phyloP scores from a whole-genome alignment of 768 basidiomycete species.

The Psilocybe subaeruginosa region DNA sequence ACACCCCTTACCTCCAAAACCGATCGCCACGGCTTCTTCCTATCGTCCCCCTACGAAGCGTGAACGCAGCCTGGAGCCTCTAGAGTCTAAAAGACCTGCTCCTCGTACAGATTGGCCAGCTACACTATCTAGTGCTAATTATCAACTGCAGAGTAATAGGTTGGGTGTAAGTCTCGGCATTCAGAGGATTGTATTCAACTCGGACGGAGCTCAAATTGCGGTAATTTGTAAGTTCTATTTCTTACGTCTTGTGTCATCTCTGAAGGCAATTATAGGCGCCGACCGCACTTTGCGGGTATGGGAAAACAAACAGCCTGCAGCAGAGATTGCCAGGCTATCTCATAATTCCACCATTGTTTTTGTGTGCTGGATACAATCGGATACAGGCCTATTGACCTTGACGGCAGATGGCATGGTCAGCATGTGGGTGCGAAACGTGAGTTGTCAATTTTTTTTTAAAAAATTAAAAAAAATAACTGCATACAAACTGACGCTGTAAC shows the following conservation, averaged over 20 bases:
- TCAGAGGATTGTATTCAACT: slow-evolving; percentile 49
- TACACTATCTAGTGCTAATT: slow-evolving; percentile 37
- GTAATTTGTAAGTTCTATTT: slow-evolving; percentile 50
- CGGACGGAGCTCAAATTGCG: slow-evolving; percentile 59
- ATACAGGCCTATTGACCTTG: slow-evolving; percentile 59
- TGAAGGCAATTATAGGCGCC: slow-evolving; percentile 38
- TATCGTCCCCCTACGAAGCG: slow-evolving; percentile 40
- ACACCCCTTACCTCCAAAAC: slow-evolving; percentile 38
- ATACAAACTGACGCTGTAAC: not conserved
- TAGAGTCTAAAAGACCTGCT: slow-evolving; percentile 24
- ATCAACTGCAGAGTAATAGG: slow-evolving; percentile 40
- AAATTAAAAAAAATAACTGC: slow-evolving; percentile 33
- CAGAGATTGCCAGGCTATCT: slow-evolving; percentile 59
- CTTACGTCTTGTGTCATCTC: slow-evolving; percentile 3
- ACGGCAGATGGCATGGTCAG: slow-evolving; percentile 59
- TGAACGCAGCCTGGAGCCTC: slow-evolving; percentile 26
- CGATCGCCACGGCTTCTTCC: slow-evolving; percentile 15
- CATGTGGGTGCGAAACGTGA: slow-evolving; percentile 55
- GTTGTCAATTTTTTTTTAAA: not conserved
- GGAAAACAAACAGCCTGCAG: slow-evolving; percentile 41
- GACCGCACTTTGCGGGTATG: slow-evolving; percentile 69
- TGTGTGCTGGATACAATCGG: slow-evolving; percentile 62
- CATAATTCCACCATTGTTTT: slow-evolving; percentile 49
- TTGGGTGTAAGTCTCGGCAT: slow-evolving; percentile 52
- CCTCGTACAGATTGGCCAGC: slow-evolving; percentile 51